phyloP scores from a whole-genome alignment of 345 rosid genomes.

The Eucalyptus erythrocorys region DNA sequence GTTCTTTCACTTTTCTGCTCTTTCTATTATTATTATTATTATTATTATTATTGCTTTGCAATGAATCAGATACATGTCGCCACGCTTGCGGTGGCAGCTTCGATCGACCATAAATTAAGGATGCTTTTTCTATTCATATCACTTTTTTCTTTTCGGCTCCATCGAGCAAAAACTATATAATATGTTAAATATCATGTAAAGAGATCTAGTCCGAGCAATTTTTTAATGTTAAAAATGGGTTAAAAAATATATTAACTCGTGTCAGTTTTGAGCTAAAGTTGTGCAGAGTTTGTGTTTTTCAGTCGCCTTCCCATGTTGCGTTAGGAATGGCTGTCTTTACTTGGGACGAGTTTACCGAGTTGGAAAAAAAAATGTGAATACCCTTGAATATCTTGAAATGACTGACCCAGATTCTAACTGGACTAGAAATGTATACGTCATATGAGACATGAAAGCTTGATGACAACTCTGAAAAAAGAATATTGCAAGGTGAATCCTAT shows the following conservation, averaged over 20 bases:
- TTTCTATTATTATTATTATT: neutral
- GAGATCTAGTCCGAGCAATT: neutral
- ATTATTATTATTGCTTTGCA: neutral
- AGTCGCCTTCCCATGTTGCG: neutral
- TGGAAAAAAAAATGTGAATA: neutral
- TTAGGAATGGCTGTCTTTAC: neutral
- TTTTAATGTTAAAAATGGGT: neutral
- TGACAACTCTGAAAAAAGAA: neutral
- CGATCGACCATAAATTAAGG: neutral
- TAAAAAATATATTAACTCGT: neutral
- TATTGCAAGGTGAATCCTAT: neutral
- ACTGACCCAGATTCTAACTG: neutral
- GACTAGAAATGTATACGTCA: neutral
- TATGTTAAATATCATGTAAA: neutral
- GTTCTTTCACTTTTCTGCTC: neutral
- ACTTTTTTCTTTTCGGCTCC: neutral
- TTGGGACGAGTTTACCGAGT: neutral
- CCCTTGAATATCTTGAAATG: neutral
- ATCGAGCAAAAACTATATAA: neutral
- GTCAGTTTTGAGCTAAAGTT: neutral
- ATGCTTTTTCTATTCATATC: neutral
- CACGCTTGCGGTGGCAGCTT: neutral
- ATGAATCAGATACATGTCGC: neutral
- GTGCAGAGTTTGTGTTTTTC: neutral
- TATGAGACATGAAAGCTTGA: neutral